A percentile compares a stretch with the other conserved stretches of the same genome.
These are phyloP conservation scores for Ustilago xerochloae DNA, from an alignment of 1,284 basidiomycete genomes.

Conservation along the genomic window DNA sequence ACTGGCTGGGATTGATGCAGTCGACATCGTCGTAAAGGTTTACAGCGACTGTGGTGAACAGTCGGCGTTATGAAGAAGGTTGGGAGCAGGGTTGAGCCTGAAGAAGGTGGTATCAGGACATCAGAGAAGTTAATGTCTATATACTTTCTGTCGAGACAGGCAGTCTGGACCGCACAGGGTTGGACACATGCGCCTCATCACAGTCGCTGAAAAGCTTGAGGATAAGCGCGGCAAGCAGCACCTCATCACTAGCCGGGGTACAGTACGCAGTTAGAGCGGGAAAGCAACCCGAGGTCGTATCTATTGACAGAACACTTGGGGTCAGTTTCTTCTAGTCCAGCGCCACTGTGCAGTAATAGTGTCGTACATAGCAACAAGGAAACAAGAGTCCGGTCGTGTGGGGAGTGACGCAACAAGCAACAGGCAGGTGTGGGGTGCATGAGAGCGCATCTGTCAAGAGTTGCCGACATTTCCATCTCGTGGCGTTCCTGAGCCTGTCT, in stretches of 20 bases:
- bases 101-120: neutral
- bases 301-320: no score
- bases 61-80: neutral
- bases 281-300: no score
- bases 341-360: no score
- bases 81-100: constrained; percentile 16
- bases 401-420: constrained; percentile 1
- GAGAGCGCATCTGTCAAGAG: constrained; percentile 21
- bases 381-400: constrained; percentile 13
- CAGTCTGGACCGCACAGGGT: neutral
- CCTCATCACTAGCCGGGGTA: neutral
- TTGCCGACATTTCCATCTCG: constrained; percentile 41
- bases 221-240: neutral
- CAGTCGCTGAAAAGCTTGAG: no score
- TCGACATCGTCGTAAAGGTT: constrained; percentile 12
- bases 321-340: no score
- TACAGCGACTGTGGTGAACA: constrained; percentile 12
- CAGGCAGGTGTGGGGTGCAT: constrained; percentile 36
- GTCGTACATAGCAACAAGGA: no score
- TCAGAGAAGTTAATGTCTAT: neutral
- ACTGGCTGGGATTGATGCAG: constrained; percentile 2
- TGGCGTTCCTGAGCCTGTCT: neutral
- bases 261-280: neutral
- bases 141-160: constrained; percentile 1
- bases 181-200: no score